Evolutionary conservation across 2,329 filamentous ascomycete species (phyloP), one percentile per base, ranked within the genome.

Genomic region (Myrmaecium sp.): DNA sequence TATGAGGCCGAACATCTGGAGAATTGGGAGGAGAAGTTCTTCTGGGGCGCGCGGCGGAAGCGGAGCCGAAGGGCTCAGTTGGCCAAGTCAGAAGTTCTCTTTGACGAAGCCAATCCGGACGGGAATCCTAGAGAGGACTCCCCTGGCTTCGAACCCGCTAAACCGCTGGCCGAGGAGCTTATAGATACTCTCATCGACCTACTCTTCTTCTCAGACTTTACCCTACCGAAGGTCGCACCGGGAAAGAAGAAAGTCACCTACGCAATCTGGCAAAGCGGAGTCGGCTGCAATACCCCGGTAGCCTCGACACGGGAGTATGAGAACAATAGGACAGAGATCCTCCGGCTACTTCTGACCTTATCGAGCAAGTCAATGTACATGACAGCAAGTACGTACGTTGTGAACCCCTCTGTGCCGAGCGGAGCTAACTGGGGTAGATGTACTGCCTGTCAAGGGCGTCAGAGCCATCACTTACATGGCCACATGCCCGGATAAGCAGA

Each of bases 261-360:
- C 53, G 77, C 82, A 28, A 95, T 98, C 47, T 98, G 89, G 89
- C 83, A 94, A 56, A 95, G 81, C 45, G 89, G 89, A 25, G 86
- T 98, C 16, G 89, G 89, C 9, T 95, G 86, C 59, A 92, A 93
- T 50, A 80, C 78, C 10, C 71, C 83, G 4, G 73, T 91, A 39
- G 75, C 75, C 6, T 86, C 83, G 3, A 94, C 75, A 27, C 92
- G 82, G 49, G 84, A 95, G 42, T 76, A 81, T 31, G 89, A 98
- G 56, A 91, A 67, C 55, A 94, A 94, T 51, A 71, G 89, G 32
- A 83, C 78, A 37, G 89, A 98, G 54, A 76, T 94, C 16, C 54
- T 95, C 41, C 71, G 86, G 13, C 60, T 98, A 30, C 65, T 98
- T 21, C 62, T 98, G 36, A 83, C 83, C 0, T 55, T 98, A 34